Conservation (phyloP, 2,329 filamentous ascomycete species). For the Epichloe bromicola region DNA sequence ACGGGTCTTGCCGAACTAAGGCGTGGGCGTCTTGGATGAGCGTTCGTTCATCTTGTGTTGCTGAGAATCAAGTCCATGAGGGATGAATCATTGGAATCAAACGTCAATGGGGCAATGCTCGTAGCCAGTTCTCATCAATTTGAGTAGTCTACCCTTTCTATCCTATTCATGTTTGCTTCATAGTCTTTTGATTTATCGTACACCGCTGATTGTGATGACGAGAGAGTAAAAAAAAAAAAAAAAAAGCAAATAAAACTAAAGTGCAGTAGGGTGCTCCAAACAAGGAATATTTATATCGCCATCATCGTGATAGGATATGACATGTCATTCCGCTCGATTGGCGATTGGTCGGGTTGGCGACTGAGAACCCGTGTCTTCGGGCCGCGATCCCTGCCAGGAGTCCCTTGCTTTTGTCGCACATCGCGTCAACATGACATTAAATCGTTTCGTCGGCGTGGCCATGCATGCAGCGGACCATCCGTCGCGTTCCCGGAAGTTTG, state of each 20-base stretch:
- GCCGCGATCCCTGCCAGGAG: neutral
- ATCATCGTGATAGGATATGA: neutral
- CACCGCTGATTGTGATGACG: neutral
- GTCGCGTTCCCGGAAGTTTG: neutral
- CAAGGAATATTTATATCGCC: neutral
- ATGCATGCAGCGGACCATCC: neutral
- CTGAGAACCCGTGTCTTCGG: too few relatives aligned
- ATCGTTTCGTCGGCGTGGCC: neutral
- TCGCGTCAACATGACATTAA: neutral
- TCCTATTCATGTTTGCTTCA: neutral
- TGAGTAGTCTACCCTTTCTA: neutral
- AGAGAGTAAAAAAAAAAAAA: too few relatives aligned
- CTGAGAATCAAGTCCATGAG: too few relatives aligned
- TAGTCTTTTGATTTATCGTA: neutral
- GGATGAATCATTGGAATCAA: too few relatives aligned
- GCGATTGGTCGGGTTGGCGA: neutral
- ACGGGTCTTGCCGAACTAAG: constrained; percentile 11
- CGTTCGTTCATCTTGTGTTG: too few relatives aligned
- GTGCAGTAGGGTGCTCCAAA: too few relatives aligned
- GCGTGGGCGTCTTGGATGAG: too few relatives aligned
- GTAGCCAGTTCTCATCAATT: neutral
- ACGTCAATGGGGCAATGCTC: too few relatives aligned
- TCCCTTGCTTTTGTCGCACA: neutral
- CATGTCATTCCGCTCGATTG: neutral
- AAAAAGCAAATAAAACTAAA: neutral